Percentiles rank a stretch among this genome's conserved stretches.
Conservation (phyloP, 805 yeast genomes). For the Spathaspora girioi region DNA sequence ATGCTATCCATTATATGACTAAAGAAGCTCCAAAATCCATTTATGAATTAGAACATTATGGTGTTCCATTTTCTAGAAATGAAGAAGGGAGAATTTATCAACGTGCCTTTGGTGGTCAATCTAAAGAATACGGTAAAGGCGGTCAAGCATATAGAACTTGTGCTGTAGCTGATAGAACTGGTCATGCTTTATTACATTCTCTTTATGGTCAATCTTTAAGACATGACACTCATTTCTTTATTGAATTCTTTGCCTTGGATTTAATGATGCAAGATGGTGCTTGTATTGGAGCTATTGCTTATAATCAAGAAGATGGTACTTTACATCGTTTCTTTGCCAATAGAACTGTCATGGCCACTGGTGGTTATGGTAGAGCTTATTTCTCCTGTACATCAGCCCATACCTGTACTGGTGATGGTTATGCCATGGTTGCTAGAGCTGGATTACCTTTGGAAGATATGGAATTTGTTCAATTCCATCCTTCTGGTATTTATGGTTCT, state of each 20-base stretch:
- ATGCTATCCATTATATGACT: slow-evolving; percentile 98
- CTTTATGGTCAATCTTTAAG: slow-evolving; percentile 95
- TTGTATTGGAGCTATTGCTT: slow-evolving; percentile 95
- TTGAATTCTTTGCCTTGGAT: slow-evolving; percentile 96
- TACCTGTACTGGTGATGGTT: slow-evolving; percentile 99
- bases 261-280: slow-evolving; percentile 92
- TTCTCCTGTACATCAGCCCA: slow-evolving; percentile 99
- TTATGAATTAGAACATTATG: slow-evolving; percentile 95
- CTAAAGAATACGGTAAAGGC: slow-evolving; percentile 93
- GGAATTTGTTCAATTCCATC: slow-evolving; percentile 99
- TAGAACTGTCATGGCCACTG: slow-evolving; percentile 95
- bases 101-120: slow-evolving; percentile 99
- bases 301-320: slow-evolving; percentile 99
- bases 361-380: slow-evolving; percentile 98
- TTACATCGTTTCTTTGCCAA: slow-evolving; percentile 97
- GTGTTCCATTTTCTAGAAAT: slow-evolving; percentile 97
- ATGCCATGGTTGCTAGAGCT: slow-evolving; percentile 97
- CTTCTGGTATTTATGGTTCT: slow-evolving; percentile 98
- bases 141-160: slow-evolving; percentile 99
- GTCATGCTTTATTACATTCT: slow-evolving; percentile 95
- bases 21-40: slow-evolving; percentile 96
- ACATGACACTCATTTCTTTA: slow-evolving; percentile 97
- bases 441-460: slow-evolving; percentile 97
- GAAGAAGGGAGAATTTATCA: slow-evolving; percentile 97
- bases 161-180: slow-evolving; percentile 99